phyloP scores from a whole-genome alignment of 306 rosid genomes.

The Lathyrus tuberosus region DNA sequence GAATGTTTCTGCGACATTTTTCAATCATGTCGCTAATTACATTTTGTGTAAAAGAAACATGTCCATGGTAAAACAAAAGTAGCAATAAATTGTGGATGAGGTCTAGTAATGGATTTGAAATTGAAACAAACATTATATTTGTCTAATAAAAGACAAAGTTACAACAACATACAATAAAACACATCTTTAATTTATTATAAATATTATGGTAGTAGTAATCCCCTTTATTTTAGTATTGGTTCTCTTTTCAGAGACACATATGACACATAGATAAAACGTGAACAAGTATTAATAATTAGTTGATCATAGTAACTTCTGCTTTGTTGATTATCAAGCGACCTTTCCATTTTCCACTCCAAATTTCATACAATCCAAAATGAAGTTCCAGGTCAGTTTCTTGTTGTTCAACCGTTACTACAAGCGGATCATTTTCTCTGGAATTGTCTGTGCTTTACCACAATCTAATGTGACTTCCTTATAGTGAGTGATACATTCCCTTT shows the following conservation, averaged over 20 bases:
- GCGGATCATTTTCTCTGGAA: neutral
- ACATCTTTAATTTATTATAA: neutral
- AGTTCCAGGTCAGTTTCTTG: neutral
- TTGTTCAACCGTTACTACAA: rapidly evolving
- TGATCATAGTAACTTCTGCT: constrained; percentile 12
- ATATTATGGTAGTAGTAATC: neutral
- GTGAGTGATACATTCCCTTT: constrained; percentile 14
- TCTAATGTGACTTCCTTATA: neutral
- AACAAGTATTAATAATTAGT: too few relatives aligned
- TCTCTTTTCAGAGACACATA: neutral
- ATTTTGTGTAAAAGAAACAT: too few relatives aligned
- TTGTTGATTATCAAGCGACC: constrained; percentile 65
- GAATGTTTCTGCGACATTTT: too few relatives aligned
- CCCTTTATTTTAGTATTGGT: neutral
- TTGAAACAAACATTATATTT: too few relatives aligned
- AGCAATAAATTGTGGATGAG: too few relatives aligned
- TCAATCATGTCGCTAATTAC: too few relatives aligned
- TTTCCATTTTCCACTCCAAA: constrained; percentile 91
- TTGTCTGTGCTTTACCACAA: rapidly evolving
- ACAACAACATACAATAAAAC: too few relatives aligned
- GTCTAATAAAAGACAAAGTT: too few relatives aligned
- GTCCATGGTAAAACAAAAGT: too few relatives aligned
- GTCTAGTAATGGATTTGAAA: too few relatives aligned
- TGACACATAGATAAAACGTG: too few relatives aligned
- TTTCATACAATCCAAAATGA: constrained; percentile 83